Conservation (phyloP, 371 early-diverging fungal genomes). For the Chytridiales sp. region DNA sequence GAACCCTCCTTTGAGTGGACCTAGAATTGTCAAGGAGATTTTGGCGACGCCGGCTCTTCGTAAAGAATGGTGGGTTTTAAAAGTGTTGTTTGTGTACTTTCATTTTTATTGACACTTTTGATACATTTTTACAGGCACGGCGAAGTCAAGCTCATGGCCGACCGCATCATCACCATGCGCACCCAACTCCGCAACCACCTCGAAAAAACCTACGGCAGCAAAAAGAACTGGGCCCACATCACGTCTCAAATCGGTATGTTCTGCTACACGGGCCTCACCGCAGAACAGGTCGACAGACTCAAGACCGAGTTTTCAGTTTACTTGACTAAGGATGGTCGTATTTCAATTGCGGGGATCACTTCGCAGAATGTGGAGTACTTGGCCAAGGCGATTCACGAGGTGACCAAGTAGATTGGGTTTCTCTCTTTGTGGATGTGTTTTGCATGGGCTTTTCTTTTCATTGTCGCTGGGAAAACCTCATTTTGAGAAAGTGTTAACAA, state of each 20-base stretch:
- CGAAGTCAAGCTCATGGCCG: constrained; percentile 96
- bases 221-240: constrained; percentile 89
- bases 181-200: constrained; percentile 70
- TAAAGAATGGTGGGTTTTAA: constrained; percentile 70
- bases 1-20: constrained; percentile 94
- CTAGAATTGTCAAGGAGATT: constrained; percentile 89
- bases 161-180: constrained; percentile 96
- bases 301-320: constrained; percentile 88
- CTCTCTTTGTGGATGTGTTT: not conserved
- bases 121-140: constrained; percentile 45
- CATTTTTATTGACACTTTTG: not conserved
- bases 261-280: constrained; percentile 94
- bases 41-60: constrained; percentile 75
- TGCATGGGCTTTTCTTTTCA: not conserved
- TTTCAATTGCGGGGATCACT: constrained; percentile 95
- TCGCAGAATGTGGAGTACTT: constrained; percentile 91
- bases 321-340: constrained; percentile 94
- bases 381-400: constrained; percentile 93
- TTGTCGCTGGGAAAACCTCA: not conserved
- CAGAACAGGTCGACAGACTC: constrained; percentile 81
- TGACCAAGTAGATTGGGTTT: constrained; percentile 60
- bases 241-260: constrained; percentile 99
- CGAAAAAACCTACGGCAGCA: constrained; percentile 77
- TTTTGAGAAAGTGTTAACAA: not conserved
- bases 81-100: constrained; percentile 2